Conservation (phyloP, 352 stramenopile genomes). For the Phytopythium vexans region DNA sequence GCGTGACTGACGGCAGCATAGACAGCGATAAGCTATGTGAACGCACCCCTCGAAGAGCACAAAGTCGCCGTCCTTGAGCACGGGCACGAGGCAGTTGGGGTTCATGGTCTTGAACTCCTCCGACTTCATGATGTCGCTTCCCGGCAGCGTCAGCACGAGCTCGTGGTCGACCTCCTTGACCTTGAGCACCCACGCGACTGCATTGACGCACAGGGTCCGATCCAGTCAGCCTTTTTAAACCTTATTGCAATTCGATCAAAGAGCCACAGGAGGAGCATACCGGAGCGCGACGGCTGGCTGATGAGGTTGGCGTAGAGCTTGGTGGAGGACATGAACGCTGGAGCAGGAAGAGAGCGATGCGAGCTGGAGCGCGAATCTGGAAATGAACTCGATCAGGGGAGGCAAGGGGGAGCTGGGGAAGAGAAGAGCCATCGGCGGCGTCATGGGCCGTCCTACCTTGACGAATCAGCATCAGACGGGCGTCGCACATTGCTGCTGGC, state of each 20-base stretch:
- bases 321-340: background rate
- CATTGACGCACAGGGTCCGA: slow-evolving; percentile 4
- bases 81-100: slow-evolving; percentile 43
- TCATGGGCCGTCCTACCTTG: background rate
- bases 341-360: background rate
- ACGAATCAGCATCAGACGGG: background rate
- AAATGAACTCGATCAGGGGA: background rate
- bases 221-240: too few species aligned
- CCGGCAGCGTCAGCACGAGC: slow-evolving; percentile 27
- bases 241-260: too few species aligned
- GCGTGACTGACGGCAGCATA: too few species aligned
- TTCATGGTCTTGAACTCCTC: slow-evolving; percentile 55
- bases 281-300: background rate
- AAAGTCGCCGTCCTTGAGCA: slow-evolving; percentile 55
- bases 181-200: slow-evolving; percentile 40
- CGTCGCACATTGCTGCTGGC: background rate
- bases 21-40: too few species aligned
- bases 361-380: background rate
- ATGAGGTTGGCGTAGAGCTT: background rate
- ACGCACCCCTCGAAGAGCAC: slow-evolving; percentile 45
- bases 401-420: background rate
- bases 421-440: background rate
- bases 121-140: slow-evolving; percentile 18
- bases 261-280: too few species aligned
- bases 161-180: slow-evolving; percentile 42